These are phyloP conservation scores for Neurospora intermedia DNA, from an alignment of 495 filamentous ascomycete species.

Conservation along the genomic window DNA sequence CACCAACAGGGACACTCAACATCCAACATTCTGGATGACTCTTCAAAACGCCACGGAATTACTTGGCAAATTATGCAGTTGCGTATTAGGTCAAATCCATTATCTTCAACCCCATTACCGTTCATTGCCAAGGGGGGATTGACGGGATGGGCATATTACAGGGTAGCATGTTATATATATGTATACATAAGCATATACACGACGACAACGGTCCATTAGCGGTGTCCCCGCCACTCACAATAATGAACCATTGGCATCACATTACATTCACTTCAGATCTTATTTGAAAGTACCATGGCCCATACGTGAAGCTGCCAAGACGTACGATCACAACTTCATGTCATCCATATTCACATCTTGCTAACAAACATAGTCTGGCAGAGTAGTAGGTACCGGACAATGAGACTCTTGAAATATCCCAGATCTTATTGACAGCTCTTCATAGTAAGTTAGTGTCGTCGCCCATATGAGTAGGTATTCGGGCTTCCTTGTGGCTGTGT, in stretches of 20 bases:
- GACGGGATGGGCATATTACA: background rate
- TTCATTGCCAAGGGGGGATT: background rate
- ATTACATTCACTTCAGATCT: background rate
- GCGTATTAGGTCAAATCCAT: background rate
- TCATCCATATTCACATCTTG: background rate
- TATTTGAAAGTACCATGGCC: background rate
- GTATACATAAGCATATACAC: too few species aligned
- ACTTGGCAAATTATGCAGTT: background rate
- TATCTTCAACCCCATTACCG: background rate
- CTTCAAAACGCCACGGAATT: background rate
- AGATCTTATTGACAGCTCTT: background rate
- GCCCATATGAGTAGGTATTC: too few species aligned
- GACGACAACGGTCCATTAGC: background rate
- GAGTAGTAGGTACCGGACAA: background rate
- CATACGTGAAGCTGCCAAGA: background rate
- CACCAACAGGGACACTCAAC: background rate
- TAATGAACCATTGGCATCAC: background rate
- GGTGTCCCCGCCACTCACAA: background rate
- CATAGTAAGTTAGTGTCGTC: too few species aligned
- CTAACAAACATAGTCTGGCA: background rate
- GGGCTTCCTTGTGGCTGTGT: background rate
- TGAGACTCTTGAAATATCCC: background rate
- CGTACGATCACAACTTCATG: background rate
- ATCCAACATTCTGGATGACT: background rate
- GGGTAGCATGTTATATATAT: background rate